A percentile compares a stretch with the other conserved stretches of the same genome.
Conservation (phyloP, 2,329 filamentous ascomycete genomes). For the Colletotrichum falcatum region DNA sequence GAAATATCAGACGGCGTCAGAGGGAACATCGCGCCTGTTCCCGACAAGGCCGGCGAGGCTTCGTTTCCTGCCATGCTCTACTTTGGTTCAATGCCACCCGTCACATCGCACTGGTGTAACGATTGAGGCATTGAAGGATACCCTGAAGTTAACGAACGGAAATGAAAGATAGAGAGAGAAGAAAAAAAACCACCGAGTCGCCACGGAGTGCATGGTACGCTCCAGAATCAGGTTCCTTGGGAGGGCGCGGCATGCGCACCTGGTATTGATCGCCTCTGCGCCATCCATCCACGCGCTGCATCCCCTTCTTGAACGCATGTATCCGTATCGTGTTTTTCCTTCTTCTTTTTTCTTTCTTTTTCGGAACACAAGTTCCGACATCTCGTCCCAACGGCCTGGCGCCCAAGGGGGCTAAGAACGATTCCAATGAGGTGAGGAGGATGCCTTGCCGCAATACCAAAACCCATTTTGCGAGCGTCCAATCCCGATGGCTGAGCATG, state of each 20-base stretch:
- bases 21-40: background rate
- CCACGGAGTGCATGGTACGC: background rate
- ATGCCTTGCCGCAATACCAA: conserved; percentile 3
- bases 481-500: conserved; percentile 8
- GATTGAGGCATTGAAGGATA: background rate
- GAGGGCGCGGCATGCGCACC: conserved; percentile 7
- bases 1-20: background rate
- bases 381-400: conserved; percentile 28
- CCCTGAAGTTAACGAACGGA: background rate
- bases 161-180: conserved; percentile 13
- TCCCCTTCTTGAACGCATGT: background rate
- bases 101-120: background rate
- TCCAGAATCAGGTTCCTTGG: background rate
- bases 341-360: too few species aligned
- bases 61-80: background rate
- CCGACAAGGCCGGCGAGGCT: conserved; percentile 8
- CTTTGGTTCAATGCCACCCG: conserved; percentile 22
- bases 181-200: background rate
- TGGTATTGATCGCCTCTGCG: conserved; percentile 20
- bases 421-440: conserved; percentile 17
- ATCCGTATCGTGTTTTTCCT: conserved; percentile 15
- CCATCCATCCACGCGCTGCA: conserved; percentile 5
- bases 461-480: background rate
- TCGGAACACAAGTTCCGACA: conserved; percentile 23
- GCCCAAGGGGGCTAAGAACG: background rate